Evolutionary conservation across 805 yeast genomes (phyloP).

Genomic region (Zygosaccharomyces gambellarensis): DNA sequence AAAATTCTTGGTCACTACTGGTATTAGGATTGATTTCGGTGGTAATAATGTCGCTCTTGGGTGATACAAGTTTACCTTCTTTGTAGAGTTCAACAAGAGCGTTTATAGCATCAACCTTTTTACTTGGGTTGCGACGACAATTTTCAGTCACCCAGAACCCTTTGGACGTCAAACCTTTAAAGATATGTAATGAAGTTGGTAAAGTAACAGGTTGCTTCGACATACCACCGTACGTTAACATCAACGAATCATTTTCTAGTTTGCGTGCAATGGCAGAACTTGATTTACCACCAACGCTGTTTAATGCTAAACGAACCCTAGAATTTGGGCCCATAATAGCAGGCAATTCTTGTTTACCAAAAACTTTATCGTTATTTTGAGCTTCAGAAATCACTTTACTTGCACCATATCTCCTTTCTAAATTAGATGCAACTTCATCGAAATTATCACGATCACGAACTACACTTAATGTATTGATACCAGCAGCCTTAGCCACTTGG

Average conservation of each 20-base stretch:
- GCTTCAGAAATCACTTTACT: slow-evolving; percentile 84
- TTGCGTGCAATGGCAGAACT: slow-evolving; percentile 80
- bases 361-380: slow-evolving; percentile 65
- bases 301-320: slow-evolving; percentile 71
- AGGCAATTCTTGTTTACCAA: slow-evolving; percentile 50
- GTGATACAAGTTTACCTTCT: slow-evolving; percentile 51
- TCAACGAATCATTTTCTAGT: slow-evolving; percentile 63
- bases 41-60: slow-evolving; percentile 39
- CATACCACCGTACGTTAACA: slow-evolving; percentile 97
- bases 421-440: slow-evolving; percentile 51
- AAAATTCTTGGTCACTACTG: slow-evolving; percentile 37
- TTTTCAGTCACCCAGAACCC: slow-evolving; percentile 92
- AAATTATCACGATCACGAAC: slow-evolving; percentile 81
- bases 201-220: slow-evolving; percentile 89
- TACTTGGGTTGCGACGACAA: slow-evolving; percentile 53
- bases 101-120: slow-evolving; percentile 51
- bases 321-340: slow-evolving; percentile 40
- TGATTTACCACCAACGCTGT: slow-evolving; percentile 91
- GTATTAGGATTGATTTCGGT: slow-evolving; percentile 32
- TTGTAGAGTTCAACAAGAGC: slow-evolving; percentile 56
- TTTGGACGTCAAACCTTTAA: slow-evolving; percentile 75
- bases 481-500: slow-evolving; percentile 76
- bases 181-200: slow-evolving; percentile 84
- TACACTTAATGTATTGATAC: slow-evolving; percentile 78
- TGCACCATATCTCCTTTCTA: slow-evolving; percentile 66